phyloP scores from a whole-genome alignment of 2,329 filamentous ascomycete species.

The Sporothrix sp. region DNA sequence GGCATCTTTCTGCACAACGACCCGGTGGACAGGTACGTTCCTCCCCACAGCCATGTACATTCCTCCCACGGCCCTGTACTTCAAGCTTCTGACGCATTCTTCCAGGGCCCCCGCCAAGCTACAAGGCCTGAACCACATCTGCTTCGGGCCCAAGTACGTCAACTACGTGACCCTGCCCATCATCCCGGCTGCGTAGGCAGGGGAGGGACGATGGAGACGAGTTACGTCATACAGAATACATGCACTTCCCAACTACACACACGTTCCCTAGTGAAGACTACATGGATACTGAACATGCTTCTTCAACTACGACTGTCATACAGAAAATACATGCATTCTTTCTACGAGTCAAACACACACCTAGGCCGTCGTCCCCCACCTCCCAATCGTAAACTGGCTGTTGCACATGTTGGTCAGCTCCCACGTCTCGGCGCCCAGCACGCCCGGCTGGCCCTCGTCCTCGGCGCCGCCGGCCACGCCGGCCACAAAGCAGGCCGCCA shows the following conservation, averaged over 20 bases:
- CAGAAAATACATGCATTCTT: no score
- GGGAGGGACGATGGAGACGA: no score
- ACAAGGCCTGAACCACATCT: constrained; percentile 47
- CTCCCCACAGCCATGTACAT: not conserved
- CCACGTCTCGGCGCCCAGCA: constrained; percentile 51
- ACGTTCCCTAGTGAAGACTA: no score
- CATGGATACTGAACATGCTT: no score
- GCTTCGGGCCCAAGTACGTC: constrained; percentile 37
- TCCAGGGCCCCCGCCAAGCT: constrained; percentile 33
- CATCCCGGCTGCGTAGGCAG: constrained; percentile 33
- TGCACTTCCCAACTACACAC: no score
- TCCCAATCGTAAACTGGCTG: constrained; percentile 47
- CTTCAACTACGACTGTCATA: no score
- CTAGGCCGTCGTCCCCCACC: no score
- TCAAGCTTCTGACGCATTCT: not conserved
- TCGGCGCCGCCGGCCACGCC: constrained; percentile 42
- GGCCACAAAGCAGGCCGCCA: constrained; percentile 54
- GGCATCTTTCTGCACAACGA: constrained; percentile 47
- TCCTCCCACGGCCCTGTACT: not conserved
- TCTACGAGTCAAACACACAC: no score
- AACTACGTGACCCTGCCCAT: constrained; percentile 46
- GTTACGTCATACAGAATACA: no score
- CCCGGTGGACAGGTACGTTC: constrained; percentile 32
- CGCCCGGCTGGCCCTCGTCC: constrained; percentile 32
- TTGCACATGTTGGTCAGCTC: constrained; percentile 58